Conservation (phyloP, 2,329 filamentous ascomycete species). For the Knufia petricola region DNA sequence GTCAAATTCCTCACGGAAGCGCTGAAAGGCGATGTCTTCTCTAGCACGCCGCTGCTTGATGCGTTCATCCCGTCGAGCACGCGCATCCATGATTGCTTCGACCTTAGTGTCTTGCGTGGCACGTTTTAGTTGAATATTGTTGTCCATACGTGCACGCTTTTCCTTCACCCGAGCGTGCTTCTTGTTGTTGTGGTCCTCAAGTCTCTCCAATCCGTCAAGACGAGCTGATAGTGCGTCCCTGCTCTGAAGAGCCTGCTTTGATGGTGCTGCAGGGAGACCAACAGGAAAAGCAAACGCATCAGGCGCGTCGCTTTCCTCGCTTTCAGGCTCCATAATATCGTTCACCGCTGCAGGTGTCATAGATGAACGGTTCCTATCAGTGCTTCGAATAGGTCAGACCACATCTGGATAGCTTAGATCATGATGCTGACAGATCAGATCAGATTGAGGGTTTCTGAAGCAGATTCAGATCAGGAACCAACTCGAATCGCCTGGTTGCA, state of each 20-base stretch:
- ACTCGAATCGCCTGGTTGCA: too few relatives aligned
- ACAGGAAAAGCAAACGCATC: constrained; percentile 16
- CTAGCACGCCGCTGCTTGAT: constrained; percentile 17
- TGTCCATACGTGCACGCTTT: constrained; percentile 21
- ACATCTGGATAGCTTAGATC: too few relatives aligned
- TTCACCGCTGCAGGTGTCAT: neutral
- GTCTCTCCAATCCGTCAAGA: constrained; percentile 16
- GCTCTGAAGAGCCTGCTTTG: constrained; percentile 19
- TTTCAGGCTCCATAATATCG: constrained; percentile 20
- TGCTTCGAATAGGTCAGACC: too few relatives aligned
- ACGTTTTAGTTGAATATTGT: constrained; percentile 19
- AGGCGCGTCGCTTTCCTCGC: constrained; percentile 22
- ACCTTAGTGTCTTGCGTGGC: constrained; percentile 20
- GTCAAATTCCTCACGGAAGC: constrained; percentile 19
- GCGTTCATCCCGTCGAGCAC: constrained; percentile 18
- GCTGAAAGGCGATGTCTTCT: constrained; percentile 21
- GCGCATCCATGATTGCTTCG: constrained; percentile 19
- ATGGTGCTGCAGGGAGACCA: constrained; percentile 18
- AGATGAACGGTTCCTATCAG: constrained; percentile 8
- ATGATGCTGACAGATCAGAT: too few relatives aligned
- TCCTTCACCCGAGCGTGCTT: constrained; percentile 19
- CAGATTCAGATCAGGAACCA: too few relatives aligned
- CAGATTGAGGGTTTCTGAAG: too few relatives aligned
- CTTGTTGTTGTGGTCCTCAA: constrained; percentile 20
- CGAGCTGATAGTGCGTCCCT: constrained; percentile 17